Evolutionary conservation across 176 grass and related monocot genomes (phyloP).

Genomic region (Alopecurus myosuroides): DNA sequence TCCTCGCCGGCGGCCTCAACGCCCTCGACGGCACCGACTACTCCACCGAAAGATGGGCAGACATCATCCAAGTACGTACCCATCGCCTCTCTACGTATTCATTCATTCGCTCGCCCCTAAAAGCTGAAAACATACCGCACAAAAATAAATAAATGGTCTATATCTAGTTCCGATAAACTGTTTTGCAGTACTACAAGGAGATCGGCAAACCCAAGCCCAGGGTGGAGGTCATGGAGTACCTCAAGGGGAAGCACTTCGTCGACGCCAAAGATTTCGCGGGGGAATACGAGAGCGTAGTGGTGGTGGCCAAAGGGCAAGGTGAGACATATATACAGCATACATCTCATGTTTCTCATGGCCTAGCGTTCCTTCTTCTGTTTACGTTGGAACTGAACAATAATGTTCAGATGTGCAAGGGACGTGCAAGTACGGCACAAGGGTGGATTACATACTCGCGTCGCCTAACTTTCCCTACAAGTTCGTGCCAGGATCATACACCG

Average conservation of each 20-base stretch:
- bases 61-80: too few relatives aligned
- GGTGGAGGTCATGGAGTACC: constrained; percentile 89
- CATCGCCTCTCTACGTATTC: too few relatives aligned
- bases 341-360: neutral
- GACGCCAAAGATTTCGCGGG: constrained; percentile 93
- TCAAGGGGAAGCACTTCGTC: constrained; percentile 70
- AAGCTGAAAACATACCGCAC: neutral
- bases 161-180: too few relatives aligned
- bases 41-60: constrained; percentile 74
- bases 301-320: constrained; percentile 97
- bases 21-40: constrained; percentile 91
- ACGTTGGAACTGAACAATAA: neutral
- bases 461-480: constrained; percentile 73
- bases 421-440: constrained; percentile 88
- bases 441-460: constrained; percentile 85
- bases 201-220: constrained; percentile 94
- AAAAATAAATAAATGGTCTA: too few relatives aligned
- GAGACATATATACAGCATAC: neutral
- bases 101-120: too few relatives aligned
- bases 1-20: constrained; percentile 86
- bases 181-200: constrained; percentile 81
- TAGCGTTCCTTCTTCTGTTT: neutral
- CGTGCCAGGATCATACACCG: constrained; percentile 74
- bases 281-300: constrained; percentile 89
- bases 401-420: constrained; percentile 94